Percentiles rank a stretch among this genome's conserved stretches.
Evolutionary conservation across 2,329 filamentous ascomycete genomes (phyloP).

Genomic region (Diplodia scrobiculata): DNA sequence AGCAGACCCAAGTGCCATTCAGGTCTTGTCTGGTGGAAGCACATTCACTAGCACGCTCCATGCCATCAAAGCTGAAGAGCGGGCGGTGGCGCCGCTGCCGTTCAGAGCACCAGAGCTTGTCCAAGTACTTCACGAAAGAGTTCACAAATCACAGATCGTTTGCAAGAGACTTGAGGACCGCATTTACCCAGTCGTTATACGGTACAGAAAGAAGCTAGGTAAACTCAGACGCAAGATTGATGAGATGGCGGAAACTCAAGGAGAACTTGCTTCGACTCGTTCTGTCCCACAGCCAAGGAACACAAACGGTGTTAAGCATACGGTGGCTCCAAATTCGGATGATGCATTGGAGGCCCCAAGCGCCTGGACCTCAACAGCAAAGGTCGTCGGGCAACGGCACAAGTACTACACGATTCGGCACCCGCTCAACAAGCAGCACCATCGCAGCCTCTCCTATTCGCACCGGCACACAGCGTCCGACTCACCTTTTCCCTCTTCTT

Average conservation of each 20-base stretch:
- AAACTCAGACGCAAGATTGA: no score
- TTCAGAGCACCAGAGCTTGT: not conserved
- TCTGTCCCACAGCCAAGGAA: not conserved
- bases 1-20: not conserved
- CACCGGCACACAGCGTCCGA: not conserved
- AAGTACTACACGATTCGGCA: no score
- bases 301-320: no score
- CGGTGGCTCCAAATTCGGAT: no score
- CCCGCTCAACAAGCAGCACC: no score
- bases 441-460: not conserved
- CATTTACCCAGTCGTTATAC: not conserved
- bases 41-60: not conserved
- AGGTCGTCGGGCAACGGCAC: no score
- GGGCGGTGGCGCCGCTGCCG: not conserved
- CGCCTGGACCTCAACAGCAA: no score
- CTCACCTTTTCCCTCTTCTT: not conserved
- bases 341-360: no score
- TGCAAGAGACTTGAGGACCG: not conserved
- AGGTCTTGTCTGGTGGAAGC: not conserved
- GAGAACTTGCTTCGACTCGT: no score
- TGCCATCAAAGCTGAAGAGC: not conserved
- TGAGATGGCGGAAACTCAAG: not conserved
- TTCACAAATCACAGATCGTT: not conserved
- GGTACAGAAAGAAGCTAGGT: no score
- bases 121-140: not conserved